Base-by-base conservation (phyloP, 371 early-diverging fungal genomes). In the Actinomortierella ambigua region DNA sequence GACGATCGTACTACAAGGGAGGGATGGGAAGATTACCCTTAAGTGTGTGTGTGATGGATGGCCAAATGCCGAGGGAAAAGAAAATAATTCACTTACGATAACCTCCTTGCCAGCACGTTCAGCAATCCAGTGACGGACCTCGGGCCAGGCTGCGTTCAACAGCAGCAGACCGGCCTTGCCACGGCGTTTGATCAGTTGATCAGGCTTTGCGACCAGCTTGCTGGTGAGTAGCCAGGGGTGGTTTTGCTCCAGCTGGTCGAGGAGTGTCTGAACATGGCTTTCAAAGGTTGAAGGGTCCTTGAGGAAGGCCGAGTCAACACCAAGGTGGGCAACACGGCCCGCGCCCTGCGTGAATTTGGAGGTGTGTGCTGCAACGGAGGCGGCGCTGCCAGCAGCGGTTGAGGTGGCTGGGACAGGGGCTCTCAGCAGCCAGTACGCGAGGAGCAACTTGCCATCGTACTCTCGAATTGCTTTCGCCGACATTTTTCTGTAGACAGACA, bases 401-500 rank as follows among this genome's bases (percentile, higher is more conserved):
- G 78, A 77, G 15, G 81, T 64, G 26, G 80, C 77, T 7, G 84
- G 77, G 18, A 81, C 53, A 28, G 91, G 94, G 34, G 90, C 87
- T 70, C 85, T 85, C 51, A 84, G 87, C 53, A 97, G 87, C 85
- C 93, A 93, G 81, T 95, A 82, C 56, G 94, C 90, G 57, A 98
- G 85, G 68, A 98, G 81, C 52, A 89, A 88, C 87, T 98, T 98
- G 68, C 98, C 98, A 77, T 97, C 97, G 81, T 89, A 97, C 83
- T 98, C 98, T 73, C 95, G 89, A 65, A 98, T 92, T 52, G 98
- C 90, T 81, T 97, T 96, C 68, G 97, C 96, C 59, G 96, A 95
- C 97, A 97, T 96, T 60, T 44, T n/a, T 24, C 24, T 18, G 15
- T 23, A 44, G 23, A 26, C 23, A 22, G n/a, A 46, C n/a, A 55